Conservation (phyloP, 1,284 basidiomycete species). For the Austroboletus novae-zelandiae region DNA sequence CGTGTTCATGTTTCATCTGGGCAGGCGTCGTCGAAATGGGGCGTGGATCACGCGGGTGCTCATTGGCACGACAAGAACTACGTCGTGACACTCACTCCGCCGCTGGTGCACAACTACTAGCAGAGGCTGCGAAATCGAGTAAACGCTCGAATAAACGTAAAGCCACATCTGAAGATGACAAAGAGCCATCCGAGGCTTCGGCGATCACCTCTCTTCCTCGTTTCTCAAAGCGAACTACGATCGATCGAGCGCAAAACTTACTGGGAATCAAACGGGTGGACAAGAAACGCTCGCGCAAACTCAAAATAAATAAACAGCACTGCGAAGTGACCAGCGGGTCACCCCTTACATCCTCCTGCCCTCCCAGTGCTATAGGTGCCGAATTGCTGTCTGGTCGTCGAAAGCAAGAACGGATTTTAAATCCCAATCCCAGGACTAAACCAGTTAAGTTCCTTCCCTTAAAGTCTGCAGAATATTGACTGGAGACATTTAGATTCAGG, state of each 20-base stretch:
- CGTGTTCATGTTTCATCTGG: not conserved
- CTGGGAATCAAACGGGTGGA: not conserved
- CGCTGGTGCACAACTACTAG: not conserved
- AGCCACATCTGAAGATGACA: slow-evolving; percentile 22
- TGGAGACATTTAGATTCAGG: not conserved
- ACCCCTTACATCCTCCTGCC: not conserved
- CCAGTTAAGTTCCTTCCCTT: not conserved
- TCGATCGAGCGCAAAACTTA: not conserved
- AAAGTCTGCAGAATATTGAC: not conserved
- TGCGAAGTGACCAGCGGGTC: not conserved
- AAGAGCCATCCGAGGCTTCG: not conserved
- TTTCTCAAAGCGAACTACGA: slow-evolving; percentile 12
- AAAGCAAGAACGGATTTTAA: not conserved
- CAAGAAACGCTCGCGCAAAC: too few species aligned
- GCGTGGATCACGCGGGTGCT: not conserved
- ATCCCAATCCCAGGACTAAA: not conserved
- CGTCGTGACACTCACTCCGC: not conserved
- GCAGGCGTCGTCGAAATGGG: not conserved
- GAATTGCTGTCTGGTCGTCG: not conserved
- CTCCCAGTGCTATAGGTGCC: not conserved
- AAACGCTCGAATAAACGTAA: slow-evolving; percentile 24
- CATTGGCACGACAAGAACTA: not conserved
- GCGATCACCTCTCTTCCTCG: slow-evolving; percentile 1
- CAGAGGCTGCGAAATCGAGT: not conserved
- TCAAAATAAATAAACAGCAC: not conserved